phyloP scores from a whole-genome alignment of 345 rosid genomes.

The Pugionium dolabratum region DNA sequence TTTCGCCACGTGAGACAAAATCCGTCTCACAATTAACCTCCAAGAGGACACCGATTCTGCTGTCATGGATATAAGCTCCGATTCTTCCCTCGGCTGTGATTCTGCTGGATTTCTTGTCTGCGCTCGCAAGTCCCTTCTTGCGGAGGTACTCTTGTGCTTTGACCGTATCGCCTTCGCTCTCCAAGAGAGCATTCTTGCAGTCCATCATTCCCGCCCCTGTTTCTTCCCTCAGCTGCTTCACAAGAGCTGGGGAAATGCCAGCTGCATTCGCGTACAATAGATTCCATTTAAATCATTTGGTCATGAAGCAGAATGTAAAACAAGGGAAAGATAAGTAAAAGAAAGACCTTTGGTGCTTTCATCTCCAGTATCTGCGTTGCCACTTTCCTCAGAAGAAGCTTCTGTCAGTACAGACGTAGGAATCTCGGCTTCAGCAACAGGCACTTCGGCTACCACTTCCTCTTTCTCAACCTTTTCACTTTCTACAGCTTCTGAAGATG shows the following conservation, averaged over 20 bases:
- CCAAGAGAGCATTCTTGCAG: conserved; percentile 87
- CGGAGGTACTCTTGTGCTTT: conserved; percentile 94
- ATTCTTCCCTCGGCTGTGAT: conserved; percentile 95
- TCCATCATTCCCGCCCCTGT: conserved; percentile 99
- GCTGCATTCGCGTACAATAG: conserved; percentile 40
- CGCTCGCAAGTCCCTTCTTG: conserved; percentile 92
- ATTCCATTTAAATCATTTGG: neutral
- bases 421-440: conserved; percentile 40
- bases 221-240: conserved; percentile 96
- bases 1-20: conserved; percentile 93
- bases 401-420: conserved; percentile 40
- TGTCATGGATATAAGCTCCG: conserved; percentile 89
- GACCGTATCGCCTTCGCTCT: conserved; percentile 74
- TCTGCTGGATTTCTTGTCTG: conserved; percentile 91
- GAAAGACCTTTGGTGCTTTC: conserved; percentile 53
- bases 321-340: conserved; percentile 13
- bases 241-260: conserved; percentile 75
- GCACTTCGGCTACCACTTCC: conserved; percentile 46
- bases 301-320: conserved; percentile 19
- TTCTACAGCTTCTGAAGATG: conserved; percentile 44
- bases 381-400: conserved; percentile 43
- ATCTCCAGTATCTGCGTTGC: conserved; percentile 39
- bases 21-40: conserved; percentile 98
- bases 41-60: conserved; percentile 88
- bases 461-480: conserved; percentile 47